Evolutionary conservation across 73 alveolate genomes (phyloP), one percentile per base, ranked within the genome.

Genomic region (Paramecium bursaria): DNA sequence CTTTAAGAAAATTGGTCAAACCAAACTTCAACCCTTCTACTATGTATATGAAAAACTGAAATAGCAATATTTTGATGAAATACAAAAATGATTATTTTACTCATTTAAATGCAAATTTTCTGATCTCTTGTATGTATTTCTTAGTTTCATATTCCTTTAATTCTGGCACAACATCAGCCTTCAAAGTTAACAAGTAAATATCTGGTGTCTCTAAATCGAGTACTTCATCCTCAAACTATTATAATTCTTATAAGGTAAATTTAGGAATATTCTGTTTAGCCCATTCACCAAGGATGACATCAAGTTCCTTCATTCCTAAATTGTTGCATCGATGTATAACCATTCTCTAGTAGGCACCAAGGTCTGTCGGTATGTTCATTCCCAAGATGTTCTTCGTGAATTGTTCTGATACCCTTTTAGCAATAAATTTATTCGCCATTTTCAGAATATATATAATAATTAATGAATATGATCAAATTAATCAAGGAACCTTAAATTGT

Each of bases 281-380:
- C 60, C 82, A 67, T 67, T 47, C 42, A 0, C 82, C 60, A 3
- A 67, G 25, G 9, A 67, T 67, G 5, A 67, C 44, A 19, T 67
- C 82, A 19, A 67, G 27, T 67, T 67, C 82, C 27, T 39, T 61
- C 80, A 61, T 61, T 39, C 82, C 60, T 67, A 67, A 67, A 67
- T 67, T 39, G 1, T 23, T 67, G 60, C 60, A 67, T 67, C 82
- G 6, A 13, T 67, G 82, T 57, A 67, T 67, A 4, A 67, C 14
- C 60, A 67, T 67, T 67, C 33, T 67, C 22, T 67, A 30, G 15
- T 67, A 67, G 14, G 82, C 23, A 21, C 0, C 9, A 39, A 39
- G 22, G 17, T 35, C 82, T 67, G 39, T 42, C 2, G 61, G 60
- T 19, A 35, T 31, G 11, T 31, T 67, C 14, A 13, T 21, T 0